These are phyloP conservation scores for Aspergillus sp. DNA, from an alignment of 2,329 filamentous ascomycete species.

Conservation along the genomic window DNA sequence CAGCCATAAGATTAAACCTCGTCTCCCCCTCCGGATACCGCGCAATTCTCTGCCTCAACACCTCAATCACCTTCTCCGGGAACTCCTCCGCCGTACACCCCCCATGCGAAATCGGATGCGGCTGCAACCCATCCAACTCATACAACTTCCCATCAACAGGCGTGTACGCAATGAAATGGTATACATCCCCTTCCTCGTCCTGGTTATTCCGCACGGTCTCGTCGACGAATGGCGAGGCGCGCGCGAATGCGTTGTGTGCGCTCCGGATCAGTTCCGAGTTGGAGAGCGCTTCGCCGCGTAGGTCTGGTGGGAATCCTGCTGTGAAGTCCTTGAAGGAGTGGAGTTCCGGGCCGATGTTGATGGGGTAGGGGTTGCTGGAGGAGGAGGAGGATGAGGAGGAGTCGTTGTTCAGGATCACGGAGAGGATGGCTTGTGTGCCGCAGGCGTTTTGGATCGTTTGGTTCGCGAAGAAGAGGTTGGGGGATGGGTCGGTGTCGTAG, in stretches of 20 bases:
- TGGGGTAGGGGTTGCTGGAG: conserved; percentile 27
- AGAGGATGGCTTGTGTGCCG: conserved; percentile 91
- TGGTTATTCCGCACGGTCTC: conserved; percentile 75
- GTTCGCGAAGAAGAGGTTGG: conserved; percentile 85
- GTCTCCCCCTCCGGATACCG: conserved; percentile 88
- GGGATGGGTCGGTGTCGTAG: conserved; percentile 74
- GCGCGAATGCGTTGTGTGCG: conserved; percentile 88
- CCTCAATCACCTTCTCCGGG: conserved; percentile 77
- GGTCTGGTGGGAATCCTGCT: conserved; percentile 75
- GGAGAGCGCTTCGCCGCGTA: conserved; percentile 69
- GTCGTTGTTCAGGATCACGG: conserved; percentile 83
- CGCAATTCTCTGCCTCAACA: conserved; percentile 78
- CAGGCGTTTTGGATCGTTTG: conserved; percentile 99
- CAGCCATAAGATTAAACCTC: conserved; percentile 91
- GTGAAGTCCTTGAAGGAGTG: conserved; percentile 85
- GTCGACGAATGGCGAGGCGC: conserved; percentile 86
- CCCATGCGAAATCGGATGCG: conserved; percentile 87
- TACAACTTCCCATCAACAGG: conserved; percentile 77
- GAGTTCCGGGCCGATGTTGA: conserved; percentile 72
- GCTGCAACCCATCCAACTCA: conserved; percentile 93
- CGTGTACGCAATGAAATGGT: conserved; percentile 97
- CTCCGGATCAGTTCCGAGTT: conserved; percentile 71
- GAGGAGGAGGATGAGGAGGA: conserved; percentile 27
- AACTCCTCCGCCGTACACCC: conserved; percentile 70
- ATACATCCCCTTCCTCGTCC: conserved; percentile 87